Evolutionary conservation across 345 rosid species (phyloP).

Genomic region (Populus deltoides): DNA sequence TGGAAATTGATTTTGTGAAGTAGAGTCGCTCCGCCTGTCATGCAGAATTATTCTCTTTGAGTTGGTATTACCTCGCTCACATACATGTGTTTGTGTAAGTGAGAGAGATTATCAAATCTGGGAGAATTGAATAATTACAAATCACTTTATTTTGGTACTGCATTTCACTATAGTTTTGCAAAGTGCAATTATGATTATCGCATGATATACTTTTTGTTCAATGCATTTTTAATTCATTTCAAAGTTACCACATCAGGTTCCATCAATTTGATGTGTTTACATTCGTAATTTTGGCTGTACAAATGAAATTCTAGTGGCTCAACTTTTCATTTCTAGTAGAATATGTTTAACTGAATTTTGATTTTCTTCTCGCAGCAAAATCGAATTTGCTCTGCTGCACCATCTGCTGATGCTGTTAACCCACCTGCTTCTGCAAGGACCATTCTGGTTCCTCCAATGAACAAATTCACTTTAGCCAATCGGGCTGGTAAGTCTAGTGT

Average conservation of each 20-base stretch:
- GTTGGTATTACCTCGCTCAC: background rate
- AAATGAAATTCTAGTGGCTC: background rate
- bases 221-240: no score
- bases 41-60: background rate
- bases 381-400: constrained; percentile 23
- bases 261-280: no score
- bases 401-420: constrained; percentile 31
- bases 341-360: background rate
- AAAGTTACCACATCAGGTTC: no score
- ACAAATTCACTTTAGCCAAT: constrained; percentile 32
- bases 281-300: no score
- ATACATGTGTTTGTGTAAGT: background rate
- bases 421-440: constrained; percentile 25
- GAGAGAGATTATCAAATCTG: no score
- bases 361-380: constrained; percentile 33
- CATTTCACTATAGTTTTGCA: no score
- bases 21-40: background rate
- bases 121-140: no score
- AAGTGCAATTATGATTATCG: no score
- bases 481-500: constrained; percentile 38
- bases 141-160: no score
- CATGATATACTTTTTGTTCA: no score
- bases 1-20: background rate
- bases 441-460: constrained; percentile 17
- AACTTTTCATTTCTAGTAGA: background rate